Evolutionary conservation across 768 basidiomycete species (phyloP), one percentile per base, ranked within the genome.

Genomic region (Phanerodontia chrysosporium): DNA sequence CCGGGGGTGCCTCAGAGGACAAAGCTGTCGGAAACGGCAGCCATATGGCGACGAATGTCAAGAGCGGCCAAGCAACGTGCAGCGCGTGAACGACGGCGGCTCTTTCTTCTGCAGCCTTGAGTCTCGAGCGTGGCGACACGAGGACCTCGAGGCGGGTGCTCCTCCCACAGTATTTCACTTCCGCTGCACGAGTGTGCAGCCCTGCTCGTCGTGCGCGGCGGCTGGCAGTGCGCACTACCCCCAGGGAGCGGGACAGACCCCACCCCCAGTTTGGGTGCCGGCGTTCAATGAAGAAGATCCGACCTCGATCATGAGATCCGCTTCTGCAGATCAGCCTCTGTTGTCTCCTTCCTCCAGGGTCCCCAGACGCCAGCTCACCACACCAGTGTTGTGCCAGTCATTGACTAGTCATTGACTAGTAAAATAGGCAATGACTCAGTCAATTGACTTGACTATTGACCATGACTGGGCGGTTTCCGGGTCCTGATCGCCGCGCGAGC

Each of bases 221-320:
- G 39, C 18, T 10, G 18, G 10, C 8, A 42, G 4, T 5, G 39
- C 10, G 4, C 39, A 4, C 4, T 12, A 8, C 8, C 10, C 16
- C 8, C 16, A 7, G 18, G 39, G 4, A 18, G 4, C 8, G 39
- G 4, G 8, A 12, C 10, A 42, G 39, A 9, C 39, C 39, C 39
- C 39, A n/a, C 22, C 32, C 52, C 35, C 52, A 53, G n/a, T 39
- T 39, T 36, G 52, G 52, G 30, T 14, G 14, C 36, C 52, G 52
- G 52, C 52, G 52, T 53, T 53, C 36, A 53, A 42, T 39, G 18
- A 48, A 14, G 52, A 53, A 66, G 65, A 66, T 66, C 65, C 58
- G 49, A 32, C 49, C 52, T 49, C 65, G 65, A 66, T 66, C 62
- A 57, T 45, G 32, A 64, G 62, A 65, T 65, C 62, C 59, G 62